Conservation (phyloP, 2,329 filamentous ascomycete species). For the Paracoccidioides lutzii region DNA sequence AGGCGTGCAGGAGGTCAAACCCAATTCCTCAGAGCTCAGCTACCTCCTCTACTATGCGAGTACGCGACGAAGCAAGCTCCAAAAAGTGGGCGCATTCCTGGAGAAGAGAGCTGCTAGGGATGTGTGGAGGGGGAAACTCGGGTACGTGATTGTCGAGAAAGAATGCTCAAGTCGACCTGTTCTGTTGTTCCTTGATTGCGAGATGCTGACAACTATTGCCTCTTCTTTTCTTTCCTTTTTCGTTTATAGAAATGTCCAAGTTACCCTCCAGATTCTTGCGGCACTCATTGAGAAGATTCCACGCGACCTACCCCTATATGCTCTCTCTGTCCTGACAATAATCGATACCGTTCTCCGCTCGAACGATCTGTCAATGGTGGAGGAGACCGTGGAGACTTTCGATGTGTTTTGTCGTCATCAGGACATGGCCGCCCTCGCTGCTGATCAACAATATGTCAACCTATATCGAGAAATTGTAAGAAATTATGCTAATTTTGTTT, state of each 20-base stretch:
- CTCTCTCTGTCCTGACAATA: conserved; percentile 70
- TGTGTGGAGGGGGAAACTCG: conserved; percentile 76
- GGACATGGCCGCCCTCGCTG: conserved; percentile 71
- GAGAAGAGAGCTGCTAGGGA: conserved; percentile 89
- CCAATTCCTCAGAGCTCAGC: conserved; percentile 91
- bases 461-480: conserved; percentile 74
- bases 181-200: conserved; percentile 1
- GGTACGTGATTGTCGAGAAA: conserved; percentile 43
- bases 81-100: conserved; percentile 88
- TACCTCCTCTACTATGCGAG: conserved; percentile 96
- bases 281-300: conserved; percentile 88
- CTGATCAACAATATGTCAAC: conserved; percentile 68
- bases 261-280: conserved; percentile 83
- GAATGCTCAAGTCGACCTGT: background rate
- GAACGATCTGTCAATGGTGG: conserved; percentile 81
- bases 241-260: conserved; percentile 64
- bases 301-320: conserved; percentile 81
- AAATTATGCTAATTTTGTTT: conserved; percentile 68
- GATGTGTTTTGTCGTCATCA: conserved; percentile 80
- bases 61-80: conserved; percentile 85
- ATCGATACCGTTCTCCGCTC: conserved; percentile 72
- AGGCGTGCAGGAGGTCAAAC: conserved; percentile 81
- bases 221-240: background rate
- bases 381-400: conserved; percentile 77
- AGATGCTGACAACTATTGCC: background rate